Base-by-base conservation (phyloP, 2,329 filamentous ascomycete species). In the Coniochaeta prunicola region DNA sequence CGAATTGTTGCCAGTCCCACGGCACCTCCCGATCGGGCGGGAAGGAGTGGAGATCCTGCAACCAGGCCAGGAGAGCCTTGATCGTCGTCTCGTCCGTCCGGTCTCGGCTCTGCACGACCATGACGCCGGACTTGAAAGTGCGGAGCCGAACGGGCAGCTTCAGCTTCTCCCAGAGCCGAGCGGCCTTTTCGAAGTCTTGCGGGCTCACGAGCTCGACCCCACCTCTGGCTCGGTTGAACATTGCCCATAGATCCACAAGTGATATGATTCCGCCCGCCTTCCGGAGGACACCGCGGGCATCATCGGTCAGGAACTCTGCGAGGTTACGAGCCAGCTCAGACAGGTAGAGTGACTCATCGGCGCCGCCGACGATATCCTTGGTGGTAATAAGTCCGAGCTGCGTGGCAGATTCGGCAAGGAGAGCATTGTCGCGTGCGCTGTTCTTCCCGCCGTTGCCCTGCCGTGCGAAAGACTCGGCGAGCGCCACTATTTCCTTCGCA, bases 151-250 rank as follows among this genome's bases (percentile, higher is more conserved):
- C 87, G 0, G 94, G 94, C 3, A 99, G 79, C 66, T 87, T 89
- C 19, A 99, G 78, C 62, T 86, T 89, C 68, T 96, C 92, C 91
- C 94, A 99, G 66, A 96, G 78, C 40, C 85, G 81, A 0, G 91
- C 91, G 1, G 94, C 94, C 69, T 92, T 93, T 68, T 94, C 89
- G 66, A 99, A 96, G 68, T 99, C 94, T 19, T 86, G 79, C 0
- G 94, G 94, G 64, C 91, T 96, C 56, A 97, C 90, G 17, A 99
- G 83, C 72, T 99, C 94, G 17, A 99, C 93, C 8, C 93, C 94
- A 57, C 93, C 93, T 58, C 93, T 85, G 31, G 90, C 91, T 34
- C 93, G 85, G 73, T 99, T 99, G 77, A 97, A 97, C 63, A 96
- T 85, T 30, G 92, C 91, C 92, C 92, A 97, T 0, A 96, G 80